Evolutionary conservation across 345 rosid genomes (phyloP).

Genomic region (Populus nigra): DNA sequence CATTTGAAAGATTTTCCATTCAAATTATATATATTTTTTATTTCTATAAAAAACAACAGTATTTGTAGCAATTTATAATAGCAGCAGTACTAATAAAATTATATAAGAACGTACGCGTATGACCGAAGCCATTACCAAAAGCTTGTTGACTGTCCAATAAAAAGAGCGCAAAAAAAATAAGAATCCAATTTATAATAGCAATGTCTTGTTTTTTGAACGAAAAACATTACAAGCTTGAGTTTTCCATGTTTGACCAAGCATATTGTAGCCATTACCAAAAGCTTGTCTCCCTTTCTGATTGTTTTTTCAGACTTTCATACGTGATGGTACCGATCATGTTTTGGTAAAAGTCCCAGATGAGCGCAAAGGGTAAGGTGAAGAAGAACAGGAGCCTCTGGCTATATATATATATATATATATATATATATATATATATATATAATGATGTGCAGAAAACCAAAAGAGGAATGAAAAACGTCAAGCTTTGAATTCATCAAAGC

Average conservation of each 20-base stretch:
- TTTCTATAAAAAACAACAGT: no score
- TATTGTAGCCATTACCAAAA: neutral
- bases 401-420: no score
- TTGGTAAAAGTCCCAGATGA: no score
- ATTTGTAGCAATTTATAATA: no score
- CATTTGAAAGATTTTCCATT: no score
- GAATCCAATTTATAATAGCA: neutral
- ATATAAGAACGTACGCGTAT: slow-evolving; percentile 20
- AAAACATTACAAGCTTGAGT: neutral
- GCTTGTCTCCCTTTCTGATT: neutral
- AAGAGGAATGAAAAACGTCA: neutral
- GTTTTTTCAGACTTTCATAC: neutral
- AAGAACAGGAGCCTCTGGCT: neutral
- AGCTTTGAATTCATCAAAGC: slow-evolving; percentile 34
- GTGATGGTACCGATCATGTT: no score
- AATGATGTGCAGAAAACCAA: neutral
- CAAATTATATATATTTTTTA: no score
- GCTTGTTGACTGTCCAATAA: neutral
- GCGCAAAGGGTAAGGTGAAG: neutral
- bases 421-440: no score
- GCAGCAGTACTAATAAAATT: no score
- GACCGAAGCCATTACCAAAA: slow-evolving; percentile 11
- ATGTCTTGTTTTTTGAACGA: slow-evolving; percentile 27
- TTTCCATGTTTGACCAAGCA: slow-evolving; percentile 38
- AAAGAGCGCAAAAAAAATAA: no score